Evolutionary conservation across 345 rosid genomes (phyloP).

Genomic region (Corchorus capsularis): DNA sequence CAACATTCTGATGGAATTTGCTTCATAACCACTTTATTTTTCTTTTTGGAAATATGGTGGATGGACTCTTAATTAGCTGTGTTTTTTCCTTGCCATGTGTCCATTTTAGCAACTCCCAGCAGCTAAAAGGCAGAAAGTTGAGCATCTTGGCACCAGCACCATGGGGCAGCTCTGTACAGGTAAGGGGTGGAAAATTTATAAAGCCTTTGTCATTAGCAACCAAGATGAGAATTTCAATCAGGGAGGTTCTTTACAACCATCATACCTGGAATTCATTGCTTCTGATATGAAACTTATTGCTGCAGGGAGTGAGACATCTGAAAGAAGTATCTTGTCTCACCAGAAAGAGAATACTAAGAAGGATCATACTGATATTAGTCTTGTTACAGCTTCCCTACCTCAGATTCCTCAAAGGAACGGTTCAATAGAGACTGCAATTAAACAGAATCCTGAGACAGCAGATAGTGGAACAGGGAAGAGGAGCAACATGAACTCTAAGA

Average conservation of each 20-base stretch:
- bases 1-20: not conserved
- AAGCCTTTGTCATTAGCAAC: not conserved
- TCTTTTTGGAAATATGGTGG: not conserved
- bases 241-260: not conserved
- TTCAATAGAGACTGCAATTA: conserved; percentile 21
- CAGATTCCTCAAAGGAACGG: conserved; percentile 26
- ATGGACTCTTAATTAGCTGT: not conserved
- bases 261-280: not conserved
- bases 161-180: not conserved
- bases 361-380: conserved; percentile 20
- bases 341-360: conserved; percentile 22
- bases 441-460: conserved; percentile 14
- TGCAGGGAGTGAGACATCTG: conserved; percentile 37
- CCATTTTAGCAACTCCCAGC: conserved; percentile 12
- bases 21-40: not conserved
- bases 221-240: not conserved
- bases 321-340: conserved; percentile 23
- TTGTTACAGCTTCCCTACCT: not conserved
- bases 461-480: conserved; percentile 17
- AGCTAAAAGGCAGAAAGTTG: conserved; percentile 16
- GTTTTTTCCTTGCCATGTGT: not conserved
- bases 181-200: conserved; percentile 10
- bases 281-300: conserved; percentile 29
- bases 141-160: conserved; percentile 1
- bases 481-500: conserved; percentile 22